phyloP scores from a whole-genome alignment of 83 land plant species.

The Isoetes engelmannii region DNA sequence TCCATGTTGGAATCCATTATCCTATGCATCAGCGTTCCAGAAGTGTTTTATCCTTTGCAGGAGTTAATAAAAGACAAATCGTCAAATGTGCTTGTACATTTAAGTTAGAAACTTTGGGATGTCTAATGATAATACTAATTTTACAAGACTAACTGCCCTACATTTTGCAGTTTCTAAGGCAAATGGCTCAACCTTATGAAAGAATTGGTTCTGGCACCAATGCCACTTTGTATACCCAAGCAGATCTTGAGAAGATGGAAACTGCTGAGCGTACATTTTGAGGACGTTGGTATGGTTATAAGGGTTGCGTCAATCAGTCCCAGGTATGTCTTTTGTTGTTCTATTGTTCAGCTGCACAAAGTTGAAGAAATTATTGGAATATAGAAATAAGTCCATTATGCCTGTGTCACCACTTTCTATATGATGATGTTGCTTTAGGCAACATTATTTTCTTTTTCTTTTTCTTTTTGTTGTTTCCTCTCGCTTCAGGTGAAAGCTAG shows the following conservation, averaged over 20 bases:
- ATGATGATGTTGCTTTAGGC: too few species aligned
- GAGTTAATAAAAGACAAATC: background rate
- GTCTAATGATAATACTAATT: background rate
- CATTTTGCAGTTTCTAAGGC: slow-evolving; percentile 62
- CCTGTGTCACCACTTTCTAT: too few species aligned
- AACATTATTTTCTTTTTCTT: too few species aligned
- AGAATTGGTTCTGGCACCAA: slow-evolving; percentile 50
- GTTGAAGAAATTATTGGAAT: too few species aligned
- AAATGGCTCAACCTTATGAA: slow-evolving; percentile 97
- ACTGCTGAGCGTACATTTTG: background rate
- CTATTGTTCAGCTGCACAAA: too few species aligned
- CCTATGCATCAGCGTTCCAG: background rate
- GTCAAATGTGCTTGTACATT: background rate
- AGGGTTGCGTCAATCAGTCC: too few species aligned
- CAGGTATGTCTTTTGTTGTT: too few species aligned
- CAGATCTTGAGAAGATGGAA: slow-evolving; percentile 63
- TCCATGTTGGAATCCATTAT: background rate
- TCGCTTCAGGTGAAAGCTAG: too few species aligned
- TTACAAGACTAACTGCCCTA: slow-evolving; percentile 2
- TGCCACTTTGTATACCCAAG: slow-evolving; percentile 76
- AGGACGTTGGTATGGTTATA: too few species aligned
- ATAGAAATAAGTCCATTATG: too few species aligned
- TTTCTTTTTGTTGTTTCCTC: too few species aligned
- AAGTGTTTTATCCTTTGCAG: background rate
- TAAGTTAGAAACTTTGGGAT: background rate